Conservation (phyloP, 2,329 filamentous ascomycete genomes). For the Pseudogymnoascus sp. region DNA sequence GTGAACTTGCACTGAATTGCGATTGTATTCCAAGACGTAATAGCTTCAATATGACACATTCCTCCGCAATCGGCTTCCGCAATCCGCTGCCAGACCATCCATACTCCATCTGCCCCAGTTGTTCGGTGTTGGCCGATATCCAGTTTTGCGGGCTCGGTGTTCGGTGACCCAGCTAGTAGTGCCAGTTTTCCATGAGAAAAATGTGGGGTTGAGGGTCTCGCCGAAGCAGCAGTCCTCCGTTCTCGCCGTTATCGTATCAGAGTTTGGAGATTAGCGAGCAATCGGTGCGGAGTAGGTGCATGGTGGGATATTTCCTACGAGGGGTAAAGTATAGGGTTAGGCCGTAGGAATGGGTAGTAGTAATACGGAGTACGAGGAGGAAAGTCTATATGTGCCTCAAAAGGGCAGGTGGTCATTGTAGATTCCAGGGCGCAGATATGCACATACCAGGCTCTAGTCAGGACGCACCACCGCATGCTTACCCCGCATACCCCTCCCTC, state of each 20-base stretch:
- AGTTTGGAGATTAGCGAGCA: background rate
- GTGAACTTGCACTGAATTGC: background rate
- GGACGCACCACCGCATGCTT: background rate
- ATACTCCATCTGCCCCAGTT: background rate
- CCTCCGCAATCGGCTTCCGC: constrained; percentile 18
- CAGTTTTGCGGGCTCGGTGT: constrained; percentile 2
- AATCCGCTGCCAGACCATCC: background rate
- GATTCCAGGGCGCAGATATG: background rate
- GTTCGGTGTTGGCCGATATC: background rate
- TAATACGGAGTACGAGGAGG: background rate
- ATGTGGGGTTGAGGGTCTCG: background rate
- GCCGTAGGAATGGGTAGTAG: background rate
- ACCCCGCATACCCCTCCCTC: constrained; percentile 1
- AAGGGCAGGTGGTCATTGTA: background rate
- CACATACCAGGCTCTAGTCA: background rate
- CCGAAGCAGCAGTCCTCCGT: background rate
- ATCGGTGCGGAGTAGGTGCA: background rate
- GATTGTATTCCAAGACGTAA: background rate
- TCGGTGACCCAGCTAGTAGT: background rate
- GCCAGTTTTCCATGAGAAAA: background rate
- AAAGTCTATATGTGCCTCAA: background rate
- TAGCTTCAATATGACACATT: background rate
- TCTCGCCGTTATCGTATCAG: background rate
- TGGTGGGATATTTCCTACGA: background rate
- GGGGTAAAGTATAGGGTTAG: background rate